phyloP scores from a whole-genome alignment of 805 yeast species.

The Lachancea quebecensis region DNA sequence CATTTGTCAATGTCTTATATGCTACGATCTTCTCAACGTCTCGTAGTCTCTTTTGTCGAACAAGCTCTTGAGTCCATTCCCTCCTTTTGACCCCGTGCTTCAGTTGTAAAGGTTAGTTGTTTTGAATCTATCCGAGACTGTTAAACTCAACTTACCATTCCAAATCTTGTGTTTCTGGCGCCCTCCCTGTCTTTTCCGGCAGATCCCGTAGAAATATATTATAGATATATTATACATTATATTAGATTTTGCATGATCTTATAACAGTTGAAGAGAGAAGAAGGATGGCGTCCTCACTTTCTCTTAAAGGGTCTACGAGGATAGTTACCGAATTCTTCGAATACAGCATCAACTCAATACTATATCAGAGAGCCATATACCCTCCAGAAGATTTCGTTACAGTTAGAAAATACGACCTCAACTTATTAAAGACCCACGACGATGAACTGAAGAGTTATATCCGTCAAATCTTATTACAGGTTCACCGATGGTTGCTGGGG shows the following conservation, averaged over 20 bases:
- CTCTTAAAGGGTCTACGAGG: slow-evolving; percentile 72
- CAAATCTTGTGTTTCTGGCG: not conserved
- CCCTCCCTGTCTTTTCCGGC: too few species aligned
- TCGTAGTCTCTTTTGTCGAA: slow-evolving; percentile 40
- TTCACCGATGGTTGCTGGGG: slow-evolving; percentile 66
- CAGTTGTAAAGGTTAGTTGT: slow-evolving; percentile 10
- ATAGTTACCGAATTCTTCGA: slow-evolving; percentile 79
- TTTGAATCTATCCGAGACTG: too few species aligned
- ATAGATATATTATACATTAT: too few species aligned
- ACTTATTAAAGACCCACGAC: slow-evolving; percentile 63
- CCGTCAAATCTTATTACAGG: slow-evolving; percentile 56
- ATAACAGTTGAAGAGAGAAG: too few species aligned
- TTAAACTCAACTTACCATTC: not conserved
- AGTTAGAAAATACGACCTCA: slow-evolving; percentile 73
- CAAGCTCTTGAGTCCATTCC: slow-evolving; percentile 49
- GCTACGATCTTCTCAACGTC: slow-evolving; percentile 56
- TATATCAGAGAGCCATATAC: slow-evolving; percentile 85
- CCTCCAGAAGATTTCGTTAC: slow-evolving; percentile 79
- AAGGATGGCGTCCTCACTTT: slow-evolving; percentile 16
- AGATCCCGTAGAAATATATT: too few species aligned
- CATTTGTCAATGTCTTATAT: slow-evolving; percentile 43
- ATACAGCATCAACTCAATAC: slow-evolving; percentile 69
- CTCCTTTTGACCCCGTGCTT: slow-evolving; percentile 71
- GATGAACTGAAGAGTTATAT: slow-evolving; percentile 71
- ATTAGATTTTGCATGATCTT: too few species aligned